phyloP scores from a whole-genome alignment of 1,284 basidiomycete species.

The Trichosporon ovoides region DNA sequence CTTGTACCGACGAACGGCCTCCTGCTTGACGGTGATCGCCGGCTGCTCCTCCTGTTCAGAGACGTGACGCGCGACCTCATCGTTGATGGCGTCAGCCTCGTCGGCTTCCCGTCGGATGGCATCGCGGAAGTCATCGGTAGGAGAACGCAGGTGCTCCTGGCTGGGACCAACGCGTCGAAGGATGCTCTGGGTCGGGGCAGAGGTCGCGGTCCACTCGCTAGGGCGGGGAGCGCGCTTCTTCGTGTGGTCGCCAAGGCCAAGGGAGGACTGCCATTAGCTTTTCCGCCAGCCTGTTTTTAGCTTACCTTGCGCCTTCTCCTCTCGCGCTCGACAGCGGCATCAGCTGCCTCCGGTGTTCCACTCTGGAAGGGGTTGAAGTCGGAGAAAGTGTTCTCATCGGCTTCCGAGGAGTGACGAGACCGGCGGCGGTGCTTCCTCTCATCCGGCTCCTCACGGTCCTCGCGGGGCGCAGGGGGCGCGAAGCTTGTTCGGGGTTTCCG shows the following conservation, averaged over 20 bases:
- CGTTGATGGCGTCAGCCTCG: conserved; percentile 34
- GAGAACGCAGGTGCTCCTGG: conserved; percentile 33
- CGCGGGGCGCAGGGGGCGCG: conserved; percentile 45
- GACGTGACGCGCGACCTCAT: conserved; percentile 27
- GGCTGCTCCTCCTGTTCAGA: background rate
- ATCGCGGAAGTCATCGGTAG: conserved; percentile 30
- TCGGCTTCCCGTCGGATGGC: conserved; percentile 22
- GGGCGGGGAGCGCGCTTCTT: conserved; percentile 17
- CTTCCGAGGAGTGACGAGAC: conserved; percentile 24
- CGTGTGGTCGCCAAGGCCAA: conserved; percentile 16
- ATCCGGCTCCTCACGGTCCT: conserved; percentile 60
- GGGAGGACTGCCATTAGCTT: conserved; percentile 18
- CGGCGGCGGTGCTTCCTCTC: conserved; percentile 41
- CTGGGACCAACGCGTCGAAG: conserved; percentile 37
- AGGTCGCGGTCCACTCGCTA: conserved; percentile 22
- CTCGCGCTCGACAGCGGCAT: conserved; percentile 27
- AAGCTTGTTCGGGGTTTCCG: conserved; percentile 12
- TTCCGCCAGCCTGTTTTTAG: background rate
- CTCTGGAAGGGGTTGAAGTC: conserved; percentile 56
- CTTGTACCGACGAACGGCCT: conserved; percentile 8
- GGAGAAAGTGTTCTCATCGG: conserved; percentile 48
- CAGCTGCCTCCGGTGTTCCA: conserved; percentile 49
- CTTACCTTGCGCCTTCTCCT: conserved; percentile 43
- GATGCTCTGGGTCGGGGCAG: conserved; percentile 18
- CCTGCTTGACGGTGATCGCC: background rate